Evolutionary conservation across 208 protist genomes (phyloP).

Genomic region (Naegleria lovaniensis): DNA sequence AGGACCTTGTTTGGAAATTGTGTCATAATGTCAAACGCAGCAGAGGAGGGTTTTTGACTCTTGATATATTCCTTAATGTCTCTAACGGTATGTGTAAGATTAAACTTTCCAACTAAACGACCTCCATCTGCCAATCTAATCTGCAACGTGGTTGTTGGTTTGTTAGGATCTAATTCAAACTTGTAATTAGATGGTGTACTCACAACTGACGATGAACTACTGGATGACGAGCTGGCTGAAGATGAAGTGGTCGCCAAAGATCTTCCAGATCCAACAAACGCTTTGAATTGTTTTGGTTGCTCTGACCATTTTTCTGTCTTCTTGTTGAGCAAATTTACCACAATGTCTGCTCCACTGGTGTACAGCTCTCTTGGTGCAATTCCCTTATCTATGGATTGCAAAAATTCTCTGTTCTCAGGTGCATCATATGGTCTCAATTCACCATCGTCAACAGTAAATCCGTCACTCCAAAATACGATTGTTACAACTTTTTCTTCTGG

Average conservation of each 20-base stretch:
- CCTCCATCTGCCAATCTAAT: conserved; percentile 28
- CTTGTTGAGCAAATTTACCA: conserved; percentile 25
- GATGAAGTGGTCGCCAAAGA: not conserved
- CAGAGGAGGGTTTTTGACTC: not conserved
- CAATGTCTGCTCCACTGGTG: not conserved
- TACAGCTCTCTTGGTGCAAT: conserved; percentile 24
- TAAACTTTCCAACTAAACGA: conserved; percentile 20
- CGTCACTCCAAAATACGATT: conserved; percentile 25
- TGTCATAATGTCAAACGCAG: conserved; percentile 1
- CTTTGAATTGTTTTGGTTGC: conserved; percentile 9
- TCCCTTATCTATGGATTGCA: conserved; percentile 12
- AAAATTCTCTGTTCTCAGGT: conserved; percentile 26
- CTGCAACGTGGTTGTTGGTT: conserved; percentile 18
- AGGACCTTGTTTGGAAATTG: conserved; percentile 28
- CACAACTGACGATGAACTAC: not conserved
- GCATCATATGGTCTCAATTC: conserved; percentile 7
- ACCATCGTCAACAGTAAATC: conserved; percentile 34
- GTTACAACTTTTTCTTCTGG: conserved; percentile 10
- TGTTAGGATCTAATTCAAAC: not conserved
- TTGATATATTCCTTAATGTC: conserved; percentile 6
- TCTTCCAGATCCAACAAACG: conserved; percentile 21
- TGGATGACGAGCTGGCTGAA: not conserved
- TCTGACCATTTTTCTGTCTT: not conserved
- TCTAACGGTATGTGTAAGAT: conserved; percentile 25
- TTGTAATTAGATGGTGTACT: not conserved